Percentiles rank a stretch among this genome's conserved stretches.
Conservation (phyloP, 2,329 filamentous ascomycete species). For the Fusarium agapanthi region DNA sequence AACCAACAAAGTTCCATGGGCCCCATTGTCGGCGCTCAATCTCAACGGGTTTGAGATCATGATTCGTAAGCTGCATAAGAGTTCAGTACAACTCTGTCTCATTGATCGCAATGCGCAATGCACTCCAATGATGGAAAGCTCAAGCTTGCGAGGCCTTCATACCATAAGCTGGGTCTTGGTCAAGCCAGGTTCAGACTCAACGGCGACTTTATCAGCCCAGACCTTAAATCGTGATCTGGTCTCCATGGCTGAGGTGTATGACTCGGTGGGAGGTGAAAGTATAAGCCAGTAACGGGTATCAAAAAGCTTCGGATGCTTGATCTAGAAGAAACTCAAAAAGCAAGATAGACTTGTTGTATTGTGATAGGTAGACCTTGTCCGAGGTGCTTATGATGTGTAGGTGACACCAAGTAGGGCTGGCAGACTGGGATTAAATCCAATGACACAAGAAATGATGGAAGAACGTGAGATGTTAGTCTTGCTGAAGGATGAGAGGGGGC, state of each 20-base stretch:
- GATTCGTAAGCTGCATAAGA: slow-evolving; percentile 72
- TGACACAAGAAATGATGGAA: slow-evolving; percentile 4
- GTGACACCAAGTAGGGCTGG: slow-evolving; percentile 17
- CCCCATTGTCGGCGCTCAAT: slow-evolving; percentile 83
- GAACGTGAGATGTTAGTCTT: slow-evolving; percentile 5
- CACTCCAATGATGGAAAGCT: neutral
- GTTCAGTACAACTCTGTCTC: slow-evolving; percentile 24
- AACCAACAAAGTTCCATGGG: slow-evolving; percentile 86
- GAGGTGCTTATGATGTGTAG: slow-evolving; percentile 34
- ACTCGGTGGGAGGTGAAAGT: neutral
- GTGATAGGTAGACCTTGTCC: neutral
- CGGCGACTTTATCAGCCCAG: slow-evolving; percentile 70
- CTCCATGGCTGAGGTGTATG: slow-evolving; percentile 32
- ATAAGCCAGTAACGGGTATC: neutral
- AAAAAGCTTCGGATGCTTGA: neutral
- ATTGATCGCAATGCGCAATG: neutral
- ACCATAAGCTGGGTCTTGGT: slow-evolving; percentile 82
- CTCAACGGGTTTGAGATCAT: slow-evolving; percentile 84
- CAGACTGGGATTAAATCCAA: slow-evolving; percentile 20
- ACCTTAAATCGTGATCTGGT: slow-evolving; percentile 51
- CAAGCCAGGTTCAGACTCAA: slow-evolving; percentile 79
- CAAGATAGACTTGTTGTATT: neutral
- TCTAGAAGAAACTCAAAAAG: slow-evolving; percentile 11
- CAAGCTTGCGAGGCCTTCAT: slow-evolving; percentile 35
- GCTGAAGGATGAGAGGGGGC: slow-evolving; percentile 6